Conservation (phyloP, 306 rosid species). For the Fragaria iinumae region DNA sequence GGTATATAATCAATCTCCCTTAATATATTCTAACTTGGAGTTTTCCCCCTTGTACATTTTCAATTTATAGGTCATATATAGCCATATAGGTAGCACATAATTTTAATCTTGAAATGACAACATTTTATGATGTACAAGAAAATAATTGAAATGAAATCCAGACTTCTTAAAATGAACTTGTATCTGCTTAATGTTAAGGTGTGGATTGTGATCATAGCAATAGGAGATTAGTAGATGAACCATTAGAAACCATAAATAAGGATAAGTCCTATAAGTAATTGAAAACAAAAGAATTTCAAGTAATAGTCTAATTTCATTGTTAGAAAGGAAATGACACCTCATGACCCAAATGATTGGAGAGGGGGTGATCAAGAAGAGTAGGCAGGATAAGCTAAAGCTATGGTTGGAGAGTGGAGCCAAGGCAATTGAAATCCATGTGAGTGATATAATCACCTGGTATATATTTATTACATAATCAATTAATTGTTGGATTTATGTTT, state of each 20-base stretch:
- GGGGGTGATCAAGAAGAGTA: not conserved
- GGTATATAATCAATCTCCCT: not conserved
- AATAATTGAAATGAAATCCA: not conserved
- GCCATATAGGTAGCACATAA: too few relatives aligned
- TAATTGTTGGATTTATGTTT: constrained; percentile 15
- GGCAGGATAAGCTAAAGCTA: not conserved
- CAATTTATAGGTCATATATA: not conserved
- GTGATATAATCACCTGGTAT: not conserved
- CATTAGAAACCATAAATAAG: too few relatives aligned
- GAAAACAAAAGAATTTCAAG: too few relatives aligned
- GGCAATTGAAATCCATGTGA: constrained; percentile 8
- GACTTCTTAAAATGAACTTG: not conserved
- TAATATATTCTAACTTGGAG: not conserved
- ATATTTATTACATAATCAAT: not conserved
- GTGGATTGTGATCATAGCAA: too few relatives aligned
- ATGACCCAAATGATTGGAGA: not conserved
- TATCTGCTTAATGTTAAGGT: too few relatives aligned
- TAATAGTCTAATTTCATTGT: not conserved
- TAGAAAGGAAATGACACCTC: not conserved
- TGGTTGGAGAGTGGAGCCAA: not conserved
- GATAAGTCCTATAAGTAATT: too few relatives aligned
- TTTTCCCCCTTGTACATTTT: not conserved
- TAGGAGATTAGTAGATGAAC: not conserved
- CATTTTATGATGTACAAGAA: too few relatives aligned
- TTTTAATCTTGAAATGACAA: too few relatives aligned